Evolutionary conservation across 371 early-diverging fungal genomes (phyloP).

Genomic region (Umbelopsis sp.): DNA sequence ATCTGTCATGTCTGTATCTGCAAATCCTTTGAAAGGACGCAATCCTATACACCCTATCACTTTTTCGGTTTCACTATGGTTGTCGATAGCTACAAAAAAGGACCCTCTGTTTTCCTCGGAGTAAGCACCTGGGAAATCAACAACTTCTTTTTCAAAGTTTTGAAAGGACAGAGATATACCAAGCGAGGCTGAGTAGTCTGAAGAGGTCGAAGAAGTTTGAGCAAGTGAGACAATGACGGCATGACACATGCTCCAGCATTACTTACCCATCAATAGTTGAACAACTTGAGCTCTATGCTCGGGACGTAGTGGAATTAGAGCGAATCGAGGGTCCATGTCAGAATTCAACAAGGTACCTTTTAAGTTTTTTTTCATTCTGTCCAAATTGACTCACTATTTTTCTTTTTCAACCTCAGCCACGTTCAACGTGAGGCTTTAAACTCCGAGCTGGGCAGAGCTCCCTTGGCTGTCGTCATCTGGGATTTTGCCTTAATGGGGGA

Average conservation of each 20-base stretch:
- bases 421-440: not conserved
- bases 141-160: conserved; percentile 14
- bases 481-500: not conserved
- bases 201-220: not conserved
- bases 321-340: not conserved
- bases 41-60: conserved; percentile 3
- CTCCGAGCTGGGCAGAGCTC: not conserved
- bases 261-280: not conserved
- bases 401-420: too few relatives aligned
- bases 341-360: not conserved
- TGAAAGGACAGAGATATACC: not conserved
- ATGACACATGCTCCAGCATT: not conserved
- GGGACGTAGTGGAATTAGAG: not conserved
- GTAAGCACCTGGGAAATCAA: conserved; percentile 10
- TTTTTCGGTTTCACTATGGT: not conserved
- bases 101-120: not conserved
- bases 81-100: not conserved
- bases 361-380: not conserved
- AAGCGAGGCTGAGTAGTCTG: not conserved
- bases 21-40: conserved; percentile 12
- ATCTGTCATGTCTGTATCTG: not conserved
- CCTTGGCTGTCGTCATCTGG: not conserved
- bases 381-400: not conserved
- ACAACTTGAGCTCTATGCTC: conserved; percentile 1
- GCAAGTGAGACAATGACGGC: not conserved